phyloP scores from a whole-genome alignment of 768 basidiomycete species.

The Leccinum subtestaceum region DNA sequence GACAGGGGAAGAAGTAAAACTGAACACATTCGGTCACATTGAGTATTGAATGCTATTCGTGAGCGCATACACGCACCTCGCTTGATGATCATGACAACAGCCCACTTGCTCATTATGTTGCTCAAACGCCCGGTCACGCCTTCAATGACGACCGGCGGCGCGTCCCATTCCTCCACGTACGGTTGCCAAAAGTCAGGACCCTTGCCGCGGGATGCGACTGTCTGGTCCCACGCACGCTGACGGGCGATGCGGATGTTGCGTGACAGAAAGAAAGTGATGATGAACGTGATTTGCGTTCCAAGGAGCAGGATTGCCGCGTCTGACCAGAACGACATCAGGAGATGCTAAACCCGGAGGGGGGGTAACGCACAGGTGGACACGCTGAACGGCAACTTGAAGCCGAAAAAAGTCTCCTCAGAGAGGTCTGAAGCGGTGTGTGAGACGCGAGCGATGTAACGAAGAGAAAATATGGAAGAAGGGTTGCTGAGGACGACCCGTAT shows the following conservation, averaged over 20 bases:
- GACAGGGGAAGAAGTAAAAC: slow-evolving; percentile 60
- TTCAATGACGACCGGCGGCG: slow-evolving; percentile 45
- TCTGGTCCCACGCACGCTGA: slow-evolving; percentile 76
- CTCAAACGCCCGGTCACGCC: slow-evolving; percentile 20
- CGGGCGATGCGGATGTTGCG: slow-evolving; percentile 81
- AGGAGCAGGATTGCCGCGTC: slow-evolving; percentile 76
- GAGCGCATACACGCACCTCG: slow-evolving; percentile 18
- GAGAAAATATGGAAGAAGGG: slow-evolving; percentile 29
- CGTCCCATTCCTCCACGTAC: slow-evolving; percentile 79
- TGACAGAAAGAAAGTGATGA: slow-evolving; percentile 80
- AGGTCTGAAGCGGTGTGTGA: slow-evolving; percentile 28
- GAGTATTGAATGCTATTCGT: not conserved
- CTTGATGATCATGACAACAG: slow-evolving; percentile 16
- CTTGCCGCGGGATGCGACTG: slow-evolving; percentile 80
- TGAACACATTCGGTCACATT: slow-evolving; percentile 18
- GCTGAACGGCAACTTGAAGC: slow-evolving; percentile 62
- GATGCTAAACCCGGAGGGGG: not conserved
- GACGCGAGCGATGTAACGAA: slow-evolving; percentile 27
- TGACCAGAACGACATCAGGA: slow-evolving; percentile 27
- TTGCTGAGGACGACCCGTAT: slow-evolving; percentile 39
- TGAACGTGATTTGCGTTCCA: slow-evolving; percentile 67
- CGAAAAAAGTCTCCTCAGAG: slow-evolving; percentile 56
- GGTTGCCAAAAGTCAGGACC: slow-evolving; percentile 80
- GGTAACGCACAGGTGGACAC: slow-evolving; percentile 60
- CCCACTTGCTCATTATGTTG: slow-evolving; percentile 16